Conservation (phyloP, 805 yeast species). For the Tetrapisispora phaffii region DNA sequence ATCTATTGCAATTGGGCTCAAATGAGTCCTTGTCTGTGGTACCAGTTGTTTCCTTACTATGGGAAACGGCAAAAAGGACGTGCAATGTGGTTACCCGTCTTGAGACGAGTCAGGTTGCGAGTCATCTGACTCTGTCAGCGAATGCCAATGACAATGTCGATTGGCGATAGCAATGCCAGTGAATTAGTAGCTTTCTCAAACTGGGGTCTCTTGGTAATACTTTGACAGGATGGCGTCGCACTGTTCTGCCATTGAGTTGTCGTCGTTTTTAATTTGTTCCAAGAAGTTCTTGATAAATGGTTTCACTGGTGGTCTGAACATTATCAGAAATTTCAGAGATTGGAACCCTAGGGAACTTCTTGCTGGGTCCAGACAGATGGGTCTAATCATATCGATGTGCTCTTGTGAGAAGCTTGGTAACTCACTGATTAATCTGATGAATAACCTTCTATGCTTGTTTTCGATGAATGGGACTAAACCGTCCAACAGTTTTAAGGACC, state of each 20-base stretch:
- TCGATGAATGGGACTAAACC: constrained; percentile 79
- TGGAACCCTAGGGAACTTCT: constrained; percentile 73
- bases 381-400: constrained; percentile 54
- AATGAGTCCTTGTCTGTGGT: not conserved
- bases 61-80: not conserved
- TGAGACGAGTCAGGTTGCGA: not conserved
- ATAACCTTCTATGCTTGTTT: constrained; percentile 64
- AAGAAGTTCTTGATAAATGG: constrained; percentile 25
- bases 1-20: not conserved
- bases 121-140: not conserved
- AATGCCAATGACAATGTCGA: not conserved
- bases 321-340: constrained; percentile 69
- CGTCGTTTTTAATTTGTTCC: constrained; percentile 17
- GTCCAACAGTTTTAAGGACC: constrained; percentile 67
- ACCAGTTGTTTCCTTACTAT: not conserved
- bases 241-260: constrained; percentile 18
- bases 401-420: constrained; percentile 62
- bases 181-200: too few species aligned
- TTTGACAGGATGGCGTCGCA: constrained; percentile 23
- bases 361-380: constrained; percentile 78
- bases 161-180: not conserved
- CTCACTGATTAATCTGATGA: constrained; percentile 78
- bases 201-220: constrained; percentile 6
- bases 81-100: not conserved
- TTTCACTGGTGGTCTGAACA: constrained; percentile 85